Evolutionary conservation across 306 rosid genomes (phyloP).

Genomic region (Pyrus pyrifolia): DNA sequence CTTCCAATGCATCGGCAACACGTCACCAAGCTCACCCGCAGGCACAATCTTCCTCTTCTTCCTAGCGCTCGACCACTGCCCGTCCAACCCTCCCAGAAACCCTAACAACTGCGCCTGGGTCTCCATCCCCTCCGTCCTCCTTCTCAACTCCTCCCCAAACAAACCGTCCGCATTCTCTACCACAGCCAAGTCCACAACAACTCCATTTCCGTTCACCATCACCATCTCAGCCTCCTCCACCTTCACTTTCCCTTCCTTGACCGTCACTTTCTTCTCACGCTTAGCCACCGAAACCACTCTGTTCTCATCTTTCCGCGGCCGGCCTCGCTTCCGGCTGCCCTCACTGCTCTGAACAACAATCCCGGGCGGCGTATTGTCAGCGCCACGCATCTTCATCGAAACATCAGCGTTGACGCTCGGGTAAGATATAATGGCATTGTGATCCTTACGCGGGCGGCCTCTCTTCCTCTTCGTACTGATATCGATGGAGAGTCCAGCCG

Average conservation of each 20-base stretch:
- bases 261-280: not conserved
- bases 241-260: not conserved
- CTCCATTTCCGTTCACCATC: conserved; percentile 17
- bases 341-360: not conserved
- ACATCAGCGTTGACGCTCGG: not conserved
- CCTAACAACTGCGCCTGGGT: conserved; percentile 41
- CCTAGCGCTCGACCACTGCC: conserved; percentile 63
- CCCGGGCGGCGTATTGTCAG: not conserved
- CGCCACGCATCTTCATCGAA: not conserved
- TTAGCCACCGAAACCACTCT: not conserved
- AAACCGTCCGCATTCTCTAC: conserved; percentile 41
- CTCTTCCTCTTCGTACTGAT: conserved; percentile 23
- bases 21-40: conserved; percentile 36
- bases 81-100: conserved; percentile 47
- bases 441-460: conserved; percentile 19
- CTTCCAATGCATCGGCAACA: conserved; percentile 57
- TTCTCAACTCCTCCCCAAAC: conserved; percentile 46
- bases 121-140: conserved; percentile 54
- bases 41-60: conserved; percentile 61
- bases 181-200: conserved; percentile 23
- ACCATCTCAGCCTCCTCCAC: conserved; percentile 20
- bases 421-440: not conserved
- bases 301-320: conserved; percentile 50
- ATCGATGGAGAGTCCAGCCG: conserved; percentile 14
- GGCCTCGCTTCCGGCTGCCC: conserved; percentile 66